These are phyloP conservation scores for Penicillium sp. DNA, from an alignment of 2,329 filamentous ascomycete genomes.

Conservation along the genomic window DNA sequence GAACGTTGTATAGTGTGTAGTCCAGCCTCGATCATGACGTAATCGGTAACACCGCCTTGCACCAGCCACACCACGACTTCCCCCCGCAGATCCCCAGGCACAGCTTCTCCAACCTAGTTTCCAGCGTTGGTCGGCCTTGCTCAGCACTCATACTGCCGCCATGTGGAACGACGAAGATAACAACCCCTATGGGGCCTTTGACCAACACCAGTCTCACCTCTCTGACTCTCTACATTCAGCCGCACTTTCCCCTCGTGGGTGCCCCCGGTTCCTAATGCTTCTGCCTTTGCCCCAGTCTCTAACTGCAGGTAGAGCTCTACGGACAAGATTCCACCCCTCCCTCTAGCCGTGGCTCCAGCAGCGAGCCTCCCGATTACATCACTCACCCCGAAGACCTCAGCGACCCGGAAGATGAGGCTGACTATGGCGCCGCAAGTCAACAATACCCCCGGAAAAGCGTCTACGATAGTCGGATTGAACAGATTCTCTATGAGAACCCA, in stretches of 20 bases:
- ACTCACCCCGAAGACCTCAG: slow-evolving; percentile 56
- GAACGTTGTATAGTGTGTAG: background rate
- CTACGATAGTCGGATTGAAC: slow-evolving; percentile 94
- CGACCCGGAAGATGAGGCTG: slow-evolving; percentile 61
- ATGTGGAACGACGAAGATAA: slow-evolving; percentile 99
- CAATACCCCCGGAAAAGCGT: slow-evolving; percentile 67
- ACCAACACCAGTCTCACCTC: slow-evolving; percentile 77
- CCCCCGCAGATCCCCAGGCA: slow-evolving; percentile 27
- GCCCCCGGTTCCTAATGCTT: background rate
- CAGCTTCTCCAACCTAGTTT: slow-evolving; percentile 20
- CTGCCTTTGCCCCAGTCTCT: slow-evolving; percentile 12
- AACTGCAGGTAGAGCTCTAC: slow-evolving; percentile 50
- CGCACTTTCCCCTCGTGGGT: slow-evolving; percentile 55
- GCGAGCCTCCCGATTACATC: slow-evolving; percentile 63
- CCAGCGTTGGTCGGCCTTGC: background rate
- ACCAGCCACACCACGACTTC: slow-evolving; percentile 11
- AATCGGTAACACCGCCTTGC: slow-evolving; percentile 11
- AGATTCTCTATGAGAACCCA: slow-evolving; percentile 94
- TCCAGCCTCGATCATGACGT: slow-evolving; percentile 10
- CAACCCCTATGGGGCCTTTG: slow-evolving; percentile 95
- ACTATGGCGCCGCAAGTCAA: slow-evolving; percentile 51
- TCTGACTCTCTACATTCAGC: slow-evolving; percentile 67
- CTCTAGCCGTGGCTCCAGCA: slow-evolving; percentile 71
- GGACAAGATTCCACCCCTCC: slow-evolving; percentile 65
- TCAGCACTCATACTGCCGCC: slow-evolving; percentile 30